Conservation (phyloP, 768 basidiomycete genomes). For the Boletellus ananiceps region DNA sequence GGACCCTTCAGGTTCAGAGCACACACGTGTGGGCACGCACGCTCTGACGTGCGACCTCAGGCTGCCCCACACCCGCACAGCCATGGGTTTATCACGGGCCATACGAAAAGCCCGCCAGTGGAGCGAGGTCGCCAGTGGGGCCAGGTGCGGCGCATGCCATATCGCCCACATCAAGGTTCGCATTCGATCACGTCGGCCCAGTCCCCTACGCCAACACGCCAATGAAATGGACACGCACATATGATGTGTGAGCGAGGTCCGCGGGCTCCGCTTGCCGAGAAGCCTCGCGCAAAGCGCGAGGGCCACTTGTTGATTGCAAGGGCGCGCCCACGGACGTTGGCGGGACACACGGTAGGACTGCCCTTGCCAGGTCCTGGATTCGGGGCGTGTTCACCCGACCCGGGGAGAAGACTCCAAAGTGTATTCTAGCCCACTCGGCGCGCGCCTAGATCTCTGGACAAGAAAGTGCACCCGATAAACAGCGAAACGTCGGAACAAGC, state of each 20-base stretch:
- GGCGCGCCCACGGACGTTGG: conserved; percentile 15
- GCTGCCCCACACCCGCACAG: no score
- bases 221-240: no score
- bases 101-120: neutral
- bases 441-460: conserved; percentile 22
- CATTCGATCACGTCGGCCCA: no score
- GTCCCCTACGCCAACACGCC: no score
- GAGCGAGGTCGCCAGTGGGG: neutral
- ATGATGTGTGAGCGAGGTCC: conserved; percentile 1
- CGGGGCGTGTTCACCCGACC: conserved; percentile 5
- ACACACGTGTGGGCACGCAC: no score
- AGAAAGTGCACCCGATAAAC: conserved; percentile 3
- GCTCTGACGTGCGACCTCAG: no score
- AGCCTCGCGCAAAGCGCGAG: conserved; percentile 21
- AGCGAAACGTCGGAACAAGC: conserved; percentile 5
- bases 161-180: no score
- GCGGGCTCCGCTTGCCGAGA: conserved; percentile 14
- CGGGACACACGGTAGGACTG: conserved; percentile 3
- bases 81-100: neutral
- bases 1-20: no score
- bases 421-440: conserved; percentile 2
- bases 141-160: neutral
- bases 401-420: no score
- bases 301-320: conserved; percentile 6
- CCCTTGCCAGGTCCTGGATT: conserved; percentile 9